Evolutionary conservation across 495 filamentous ascomycete genomes (phyloP), one percentile per base, ranked within the genome.

Genomic region (Oidiodendron maius): DNA sequence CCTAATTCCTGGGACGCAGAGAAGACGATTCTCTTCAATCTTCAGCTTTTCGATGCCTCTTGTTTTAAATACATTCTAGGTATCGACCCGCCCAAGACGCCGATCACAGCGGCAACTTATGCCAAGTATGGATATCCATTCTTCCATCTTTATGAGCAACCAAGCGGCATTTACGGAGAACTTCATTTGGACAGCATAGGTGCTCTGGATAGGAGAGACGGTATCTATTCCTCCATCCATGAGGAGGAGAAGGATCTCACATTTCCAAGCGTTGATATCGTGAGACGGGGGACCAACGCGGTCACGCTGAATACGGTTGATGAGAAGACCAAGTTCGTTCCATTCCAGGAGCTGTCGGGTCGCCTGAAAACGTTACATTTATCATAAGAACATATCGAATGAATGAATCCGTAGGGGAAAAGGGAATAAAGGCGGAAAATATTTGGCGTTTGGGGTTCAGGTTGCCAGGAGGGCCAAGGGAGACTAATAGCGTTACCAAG

Each of bases 11-110:
- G 72, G 74, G 57, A 70, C 43, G 52, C 18, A 12, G 51, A 59
- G 0, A 44, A 40, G 2, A 58, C 62, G 0, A 60, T 62, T 3
- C 40, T 63, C 5, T 60, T 74, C 48, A 68, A 73, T 16, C 57
- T 77, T 0, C 69, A 74, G 28, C 61, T 71, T 28, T 47, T 76
- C 35, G 64, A 73, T 11, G 44, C 43, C 18, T 12, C 18, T 3
- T 4, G 5, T 8, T 46, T 51, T 17, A 13, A 44, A 37, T 13
- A 20, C 3, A 32, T 38, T n/a, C 16, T 30, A 10, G 48, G 48
- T 4, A 11, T 26, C 13, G 16, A n/a, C 2, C 21, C 40, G 3
- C 66, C 72, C 10, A 16, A 25, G 10, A 62, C 61, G 16, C 69
- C 74, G 0, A 57, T 74, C 37, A 53, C 51, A 6, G 62, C 61